phyloP scores from a whole-genome alignment of 2,329 filamentous ascomycete species.

The Microascus cirrosus region DNA sequence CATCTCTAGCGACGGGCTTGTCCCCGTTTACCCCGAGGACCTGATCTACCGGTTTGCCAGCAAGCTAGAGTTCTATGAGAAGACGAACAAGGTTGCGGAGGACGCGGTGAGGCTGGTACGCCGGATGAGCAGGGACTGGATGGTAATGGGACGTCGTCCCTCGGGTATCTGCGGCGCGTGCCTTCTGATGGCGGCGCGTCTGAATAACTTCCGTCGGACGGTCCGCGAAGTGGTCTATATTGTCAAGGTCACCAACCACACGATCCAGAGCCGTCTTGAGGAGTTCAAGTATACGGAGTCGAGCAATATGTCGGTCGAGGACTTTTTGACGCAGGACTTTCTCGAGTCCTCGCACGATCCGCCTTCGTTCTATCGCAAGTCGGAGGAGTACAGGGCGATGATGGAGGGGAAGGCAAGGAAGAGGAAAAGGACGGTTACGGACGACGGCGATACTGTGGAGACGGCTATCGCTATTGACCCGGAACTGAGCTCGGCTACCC shows the following conservation, averaged over 20 bases:
- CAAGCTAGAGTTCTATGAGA: conserved; percentile 79
- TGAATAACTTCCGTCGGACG: conserved; percentile 95
- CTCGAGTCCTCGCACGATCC: conserved; percentile 69
- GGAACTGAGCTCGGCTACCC: neutral
- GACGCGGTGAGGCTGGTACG: conserved; percentile 81
- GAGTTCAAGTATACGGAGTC: conserved; percentile 86
- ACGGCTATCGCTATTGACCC: conserved; percentile 1
- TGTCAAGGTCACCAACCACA: conserved; percentile 90
- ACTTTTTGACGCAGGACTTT: conserved; percentile 65
- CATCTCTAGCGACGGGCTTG: conserved; percentile 52
- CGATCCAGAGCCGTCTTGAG: conserved; percentile 79
- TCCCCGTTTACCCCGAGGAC: conserved; percentile 74
- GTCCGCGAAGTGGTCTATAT: conserved; percentile 95
- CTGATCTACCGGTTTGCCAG: conserved; percentile 84
- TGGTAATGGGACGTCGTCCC: conserved; percentile 85
- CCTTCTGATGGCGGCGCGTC: conserved; percentile 85
- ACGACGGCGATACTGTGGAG: conserved; percentile 10
- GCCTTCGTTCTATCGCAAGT: conserved; percentile 65
- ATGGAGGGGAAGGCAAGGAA: conserved; percentile 35
- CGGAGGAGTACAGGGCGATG: conserved; percentile 46
- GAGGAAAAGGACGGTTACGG: conserved; percentile 28
- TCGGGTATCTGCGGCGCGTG: conserved; percentile 92
- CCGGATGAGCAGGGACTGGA: conserved; percentile 96
- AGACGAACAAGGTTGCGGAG: conserved; percentile 73
- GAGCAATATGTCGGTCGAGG: conserved; percentile 74